phyloP scores from a whole-genome alignment of 2,329 filamentous ascomycete genomes.

The Didymella segeticola region DNA sequence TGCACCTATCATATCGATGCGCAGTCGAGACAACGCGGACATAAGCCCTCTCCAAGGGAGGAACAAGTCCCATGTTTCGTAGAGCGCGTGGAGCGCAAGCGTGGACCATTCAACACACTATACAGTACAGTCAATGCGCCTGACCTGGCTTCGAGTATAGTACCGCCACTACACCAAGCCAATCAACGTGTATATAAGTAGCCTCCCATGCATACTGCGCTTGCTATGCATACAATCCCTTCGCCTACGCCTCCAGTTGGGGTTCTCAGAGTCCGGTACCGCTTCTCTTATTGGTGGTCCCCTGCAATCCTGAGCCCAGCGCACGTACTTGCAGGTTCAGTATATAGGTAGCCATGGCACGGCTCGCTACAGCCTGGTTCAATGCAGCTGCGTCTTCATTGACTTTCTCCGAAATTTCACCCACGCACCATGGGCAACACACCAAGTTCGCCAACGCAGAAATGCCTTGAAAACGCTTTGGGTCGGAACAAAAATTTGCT shows the following conservation, averaged over 20 bases:
- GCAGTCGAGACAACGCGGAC: neutral
- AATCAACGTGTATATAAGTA: neutral
- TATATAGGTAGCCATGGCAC: neutral
- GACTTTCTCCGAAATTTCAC: neutral
- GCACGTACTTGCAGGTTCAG: conserved; percentile 1
- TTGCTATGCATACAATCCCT: neutral
- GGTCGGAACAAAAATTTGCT: conserved; percentile 32
- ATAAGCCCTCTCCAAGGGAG: neutral
- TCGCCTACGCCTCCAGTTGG: neutral
- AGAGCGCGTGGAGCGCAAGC: neutral
- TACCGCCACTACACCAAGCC: neutral
- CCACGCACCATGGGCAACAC: conserved; percentile 35
- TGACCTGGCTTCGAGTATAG: neutral
- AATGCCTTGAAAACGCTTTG: conserved; percentile 40
- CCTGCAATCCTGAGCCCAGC: conserved; percentile 11
- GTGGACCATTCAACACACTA: neutral
- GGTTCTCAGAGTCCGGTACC: neutral
- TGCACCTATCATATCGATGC: too few relatives aligned
- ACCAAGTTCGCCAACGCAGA: conserved; percentile 34
- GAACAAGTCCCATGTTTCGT: conserved; percentile 1
- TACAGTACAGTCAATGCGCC: neutral
- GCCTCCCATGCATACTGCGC: neutral
- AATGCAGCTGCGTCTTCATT: neutral
- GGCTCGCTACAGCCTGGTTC: neutral
- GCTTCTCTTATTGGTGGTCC: conserved; percentile 3